Percentiles rank a stretch among this genome's conserved stretches.
phyloP scores from a whole-genome alignment of 2,329 filamentous ascomycete genomes.

The Blastomyces silverae region DNA sequence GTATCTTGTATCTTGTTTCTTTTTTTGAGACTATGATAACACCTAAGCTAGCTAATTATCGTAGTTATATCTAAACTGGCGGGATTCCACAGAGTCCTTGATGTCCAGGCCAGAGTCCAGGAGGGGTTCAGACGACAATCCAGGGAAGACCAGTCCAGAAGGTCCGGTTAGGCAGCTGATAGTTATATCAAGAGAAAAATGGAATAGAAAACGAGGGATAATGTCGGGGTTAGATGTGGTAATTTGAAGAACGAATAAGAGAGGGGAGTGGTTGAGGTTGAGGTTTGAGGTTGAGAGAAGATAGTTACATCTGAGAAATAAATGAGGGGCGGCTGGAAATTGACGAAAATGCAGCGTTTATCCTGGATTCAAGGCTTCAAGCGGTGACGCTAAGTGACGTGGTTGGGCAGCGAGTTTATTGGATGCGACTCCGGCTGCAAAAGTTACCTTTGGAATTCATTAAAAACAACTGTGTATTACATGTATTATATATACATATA shows the following conservation, averaged over 20 bases:
- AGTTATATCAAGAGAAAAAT: not conserved
- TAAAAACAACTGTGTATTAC: no score
- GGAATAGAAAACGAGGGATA: not conserved
- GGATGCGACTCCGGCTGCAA: no score
- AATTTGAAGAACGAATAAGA: no score
- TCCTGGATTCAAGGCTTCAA: no score
- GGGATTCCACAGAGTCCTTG: slow-evolving; percentile 1
- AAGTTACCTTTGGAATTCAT: no score
- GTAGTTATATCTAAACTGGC: slow-evolving; percentile 13
- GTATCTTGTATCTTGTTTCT: slow-evolving; percentile 1
- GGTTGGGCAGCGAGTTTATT: not conserved
- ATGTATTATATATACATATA: no score
- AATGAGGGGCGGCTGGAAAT: not conserved
- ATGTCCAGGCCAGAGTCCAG: not conserved
- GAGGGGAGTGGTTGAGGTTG: no score
- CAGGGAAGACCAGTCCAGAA: not conserved
- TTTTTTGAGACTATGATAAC: slow-evolving; percentile 17
- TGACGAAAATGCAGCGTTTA: no score
- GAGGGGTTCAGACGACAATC: not conserved
- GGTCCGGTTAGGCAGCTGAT: not conserved
- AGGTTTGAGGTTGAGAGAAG: no score
- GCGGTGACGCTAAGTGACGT: slow-evolving; percentile 1
- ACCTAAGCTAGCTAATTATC: slow-evolving; percentile 18
- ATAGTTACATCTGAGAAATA: no score
- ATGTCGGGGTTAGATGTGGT: not conserved